Evolutionary conservation across 164 flowering plant genomes (phyloP).

Genomic region (Magnolia changhungtana): DNA sequence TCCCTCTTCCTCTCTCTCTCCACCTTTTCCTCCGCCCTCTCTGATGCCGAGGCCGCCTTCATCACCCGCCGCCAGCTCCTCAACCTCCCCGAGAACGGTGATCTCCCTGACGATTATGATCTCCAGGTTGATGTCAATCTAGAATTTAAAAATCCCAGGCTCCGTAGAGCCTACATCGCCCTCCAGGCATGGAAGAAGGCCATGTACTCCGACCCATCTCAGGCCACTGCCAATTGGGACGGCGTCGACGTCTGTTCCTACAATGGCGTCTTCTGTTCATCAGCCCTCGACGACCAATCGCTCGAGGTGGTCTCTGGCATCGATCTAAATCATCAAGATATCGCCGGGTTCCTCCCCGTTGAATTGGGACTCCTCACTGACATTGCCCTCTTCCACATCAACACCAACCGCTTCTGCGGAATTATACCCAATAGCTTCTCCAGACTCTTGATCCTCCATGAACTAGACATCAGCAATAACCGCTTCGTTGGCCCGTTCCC

Average conservation of each 20-base stretch:
- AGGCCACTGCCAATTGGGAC: constrained; percentile 58
- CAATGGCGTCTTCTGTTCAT: constrained; percentile 61
- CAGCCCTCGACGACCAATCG: constrained; percentile 46
- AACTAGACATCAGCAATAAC: constrained; percentile 78
- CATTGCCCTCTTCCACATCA: constrained; percentile 61
- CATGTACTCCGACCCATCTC: constrained; percentile 65
- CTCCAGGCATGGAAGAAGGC: constrained; percentile 70
- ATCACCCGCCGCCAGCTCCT: constrained; percentile 47
- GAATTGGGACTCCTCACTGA: constrained; percentile 72
- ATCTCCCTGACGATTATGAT: constrained; percentile 35
- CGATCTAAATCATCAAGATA: constrained; percentile 67
- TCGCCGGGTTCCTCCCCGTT: constrained; percentile 67
- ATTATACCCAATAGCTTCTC: constrained; percentile 54
- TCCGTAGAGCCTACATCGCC: constrained; percentile 53
- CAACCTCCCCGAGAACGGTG: constrained; percentile 24
- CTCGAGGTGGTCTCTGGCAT: constrained; percentile 63
- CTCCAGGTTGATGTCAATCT: constrained; percentile 17
- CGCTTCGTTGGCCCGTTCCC: constrained; percentile 79
- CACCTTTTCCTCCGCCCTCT: constrained; percentile 24
- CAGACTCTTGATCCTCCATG: constrained; percentile 37
- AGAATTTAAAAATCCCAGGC: constrained; percentile 44
- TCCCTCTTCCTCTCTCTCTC: constrained; percentile 14
- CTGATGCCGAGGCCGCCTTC: constrained; percentile 41
- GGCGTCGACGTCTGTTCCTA: constrained; percentile 67
- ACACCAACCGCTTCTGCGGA: constrained; percentile 75